Evolutionary conservation across 768 basidiomycete species (phyloP), one percentile per base, ranked within the genome.

Genomic region (Xerocomellus dryophilus): DNA sequence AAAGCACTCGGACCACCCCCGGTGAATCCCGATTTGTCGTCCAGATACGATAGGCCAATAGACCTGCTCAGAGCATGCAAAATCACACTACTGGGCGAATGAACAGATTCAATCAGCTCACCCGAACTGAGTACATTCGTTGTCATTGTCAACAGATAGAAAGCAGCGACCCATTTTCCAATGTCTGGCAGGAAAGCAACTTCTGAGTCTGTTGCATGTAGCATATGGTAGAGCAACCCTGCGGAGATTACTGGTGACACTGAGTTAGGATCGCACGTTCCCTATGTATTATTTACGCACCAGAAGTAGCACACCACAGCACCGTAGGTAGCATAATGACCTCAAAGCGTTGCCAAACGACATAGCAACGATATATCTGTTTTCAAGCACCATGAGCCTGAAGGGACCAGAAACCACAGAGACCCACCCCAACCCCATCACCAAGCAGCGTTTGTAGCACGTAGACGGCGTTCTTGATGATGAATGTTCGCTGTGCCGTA

Each of bases 391-490:
- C 15, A 17, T 59, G 42, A 51, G 43, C 3, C 10, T 20, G 14
- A 39, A 20, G 10, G 12, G 15, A 50, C 9, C 5, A 5, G 15
- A 6, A 9, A 31, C 10, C 9, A 35, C 31, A 41, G n/a, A 18
- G 21, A 43, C 40, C 6, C 12, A 63, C 61, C 47, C 53, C 34
- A 27, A 66, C 54, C 3, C 53, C 64, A 48, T 65, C 64, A 20
- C 61, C 58, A 17, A 65, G 49, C 11, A 66, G 34, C 1, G 61
- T 66, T 43, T 68, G 67, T n/a, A 68, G n/a, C 36, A 53, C 39
- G 12, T 66, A 71, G 12, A 67, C 53, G 1, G 41, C 52, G 32
- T 49, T 67, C 49, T 72, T 72, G 51, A 68, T 61, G 21, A 73
- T 45, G 46, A 70, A 71, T 1, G 70, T 67, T 18, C 35, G 54